phyloP scores from a whole-genome alignment of 2,329 filamentous ascomycete genomes.

The Aspergillus proliferans region DNA sequence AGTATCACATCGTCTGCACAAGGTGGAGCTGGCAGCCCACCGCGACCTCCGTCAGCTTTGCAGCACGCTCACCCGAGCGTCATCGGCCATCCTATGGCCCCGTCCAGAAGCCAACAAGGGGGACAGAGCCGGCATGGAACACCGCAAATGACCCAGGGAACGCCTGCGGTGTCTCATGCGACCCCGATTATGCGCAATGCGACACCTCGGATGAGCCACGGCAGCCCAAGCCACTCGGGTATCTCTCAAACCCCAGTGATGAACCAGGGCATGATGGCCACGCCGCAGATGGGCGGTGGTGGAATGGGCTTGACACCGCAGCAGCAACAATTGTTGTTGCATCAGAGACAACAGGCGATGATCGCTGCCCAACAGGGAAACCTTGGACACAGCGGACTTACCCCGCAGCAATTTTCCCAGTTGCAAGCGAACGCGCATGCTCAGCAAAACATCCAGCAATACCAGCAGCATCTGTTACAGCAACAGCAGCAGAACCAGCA shows the following conservation, averaged over 20 bases:
- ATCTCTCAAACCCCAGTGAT: constrained; percentile 42
- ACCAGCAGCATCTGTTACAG: constrained; percentile 37
- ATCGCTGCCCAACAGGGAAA: constrained; percentile 32
- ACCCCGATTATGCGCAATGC: constrained; percentile 44
- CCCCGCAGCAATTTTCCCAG: constrained; percentile 37
- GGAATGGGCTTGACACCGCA: constrained; percentile 33
- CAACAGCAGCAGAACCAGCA: constrained; percentile 29
- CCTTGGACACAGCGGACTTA: constrained; percentile 29
- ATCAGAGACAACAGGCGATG: constrained; percentile 35
- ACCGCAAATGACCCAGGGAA: constrained; percentile 43
- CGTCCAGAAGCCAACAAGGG: constrained; percentile 38
- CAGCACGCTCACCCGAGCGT: constrained; percentile 43
- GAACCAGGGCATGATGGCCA: constrained; percentile 36
- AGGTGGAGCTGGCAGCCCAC: constrained; percentile 40
- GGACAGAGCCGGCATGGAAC: constrained; percentile 44
- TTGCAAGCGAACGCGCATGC: constrained; percentile 40
- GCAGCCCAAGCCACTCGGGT: constrained; percentile 36
- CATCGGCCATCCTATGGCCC: constrained; percentile 41
- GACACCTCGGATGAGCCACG: constrained; percentile 42
- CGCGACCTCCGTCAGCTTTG: constrained; percentile 39
- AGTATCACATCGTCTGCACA: constrained; percentile 39
- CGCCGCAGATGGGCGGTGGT: constrained; percentile 33
- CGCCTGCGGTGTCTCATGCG: constrained; percentile 41
- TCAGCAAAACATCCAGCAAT: constrained; percentile 41
- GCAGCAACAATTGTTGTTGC: constrained; percentile 35